phyloP scores from a whole-genome alignment of 139 green algal genomes.

The Deuterostichococcus epilithicus region DNA sequence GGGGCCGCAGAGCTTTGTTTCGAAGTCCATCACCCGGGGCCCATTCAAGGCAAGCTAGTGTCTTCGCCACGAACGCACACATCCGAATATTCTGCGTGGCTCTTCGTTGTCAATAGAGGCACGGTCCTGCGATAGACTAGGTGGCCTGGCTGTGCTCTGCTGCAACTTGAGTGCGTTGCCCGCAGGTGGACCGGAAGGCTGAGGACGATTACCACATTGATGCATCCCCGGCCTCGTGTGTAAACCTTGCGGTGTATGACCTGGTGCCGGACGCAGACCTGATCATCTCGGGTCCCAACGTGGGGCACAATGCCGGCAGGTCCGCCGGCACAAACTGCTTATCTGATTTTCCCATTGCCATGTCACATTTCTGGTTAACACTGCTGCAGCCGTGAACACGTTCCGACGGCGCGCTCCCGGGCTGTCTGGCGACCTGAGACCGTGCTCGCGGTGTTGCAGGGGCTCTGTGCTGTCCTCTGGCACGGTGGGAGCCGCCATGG shows the following conservation, averaged over 20 bases:
- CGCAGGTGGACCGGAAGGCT: slow-evolving; percentile 3
- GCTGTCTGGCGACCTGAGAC: no score
- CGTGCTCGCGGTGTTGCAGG: background rate
- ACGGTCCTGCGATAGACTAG: no score
- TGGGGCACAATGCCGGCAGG: slow-evolving; percentile 37
- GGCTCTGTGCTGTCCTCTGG: slow-evolving; percentile 36
- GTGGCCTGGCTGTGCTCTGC: no score
- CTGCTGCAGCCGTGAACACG: no score
- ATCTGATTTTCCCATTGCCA: no score
- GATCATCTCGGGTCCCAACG: slow-evolving; percentile 30
- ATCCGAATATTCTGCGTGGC: no score
- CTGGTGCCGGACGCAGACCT: slow-evolving; percentile 26
- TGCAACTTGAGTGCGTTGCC: background rate
- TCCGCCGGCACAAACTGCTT: background rate
- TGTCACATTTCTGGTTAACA: no score
- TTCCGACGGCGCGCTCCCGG: no score
- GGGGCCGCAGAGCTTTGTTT: slow-evolving; percentile 27
- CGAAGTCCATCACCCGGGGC: slow-evolving; percentile 23
- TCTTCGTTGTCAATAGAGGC: no score
- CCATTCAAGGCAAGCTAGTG: slow-evolving; percentile 19
- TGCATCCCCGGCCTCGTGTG: slow-evolving; percentile 25
- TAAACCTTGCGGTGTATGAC: slow-evolving; percentile 35
- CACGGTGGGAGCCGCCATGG: slow-evolving; percentile 37
- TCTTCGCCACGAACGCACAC: no score
- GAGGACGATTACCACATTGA: slow-evolving; percentile 13